Evolutionary conservation across 108 stramenopile species (phyloP).

Genomic region (Cyclotella kingstonii): DNA sequence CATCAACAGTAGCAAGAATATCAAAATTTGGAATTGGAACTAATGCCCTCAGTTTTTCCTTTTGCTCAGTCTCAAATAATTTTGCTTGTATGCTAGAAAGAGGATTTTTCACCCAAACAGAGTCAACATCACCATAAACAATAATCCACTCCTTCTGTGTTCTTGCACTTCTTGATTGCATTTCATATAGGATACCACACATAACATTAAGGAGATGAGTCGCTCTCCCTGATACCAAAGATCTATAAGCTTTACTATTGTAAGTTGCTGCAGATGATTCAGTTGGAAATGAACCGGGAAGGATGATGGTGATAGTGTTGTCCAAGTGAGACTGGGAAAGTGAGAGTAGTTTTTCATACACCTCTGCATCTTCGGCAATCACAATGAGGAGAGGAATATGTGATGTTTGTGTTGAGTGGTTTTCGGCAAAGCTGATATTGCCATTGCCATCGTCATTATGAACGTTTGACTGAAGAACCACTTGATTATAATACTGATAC

Average conservation of each 20-base stretch:
- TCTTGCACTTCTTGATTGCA: not conserved
- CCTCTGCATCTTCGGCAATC: slow-evolving; percentile 16
- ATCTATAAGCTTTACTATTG: slow-evolving; percentile 17
- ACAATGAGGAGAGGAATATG: slow-evolving; percentile 10
- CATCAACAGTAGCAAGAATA: slow-evolving; percentile 14
- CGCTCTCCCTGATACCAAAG: slow-evolving; percentile 18
- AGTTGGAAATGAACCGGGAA: slow-evolving; percentile 7
- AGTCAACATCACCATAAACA: slow-evolving; percentile 18
- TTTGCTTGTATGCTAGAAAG: slow-evolving; percentile 9
- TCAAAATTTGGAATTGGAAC: slow-evolving; percentile 11
- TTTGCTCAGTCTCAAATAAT: not conserved
- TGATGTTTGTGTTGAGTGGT: not conserved
- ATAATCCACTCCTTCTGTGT: not conserved
- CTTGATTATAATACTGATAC: slow-evolving; percentile 9
- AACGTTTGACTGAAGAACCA: not conserved
- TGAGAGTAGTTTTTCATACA: slow-evolving; percentile 10
- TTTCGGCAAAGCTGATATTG: not conserved
- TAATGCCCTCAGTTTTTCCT: not conserved
- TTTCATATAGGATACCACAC: not conserved
- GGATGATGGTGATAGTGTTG: not conserved
- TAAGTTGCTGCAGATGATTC: not conserved
- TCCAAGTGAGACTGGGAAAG: not conserved
- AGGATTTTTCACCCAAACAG: slow-evolving; percentile 28
- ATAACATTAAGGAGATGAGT: slow-evolving; percentile 30
- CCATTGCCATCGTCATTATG: not conserved